These are phyloP conservation scores for Macrocybe sp. DNA, from an alignment of 1,284 basidiomycete species.

Conservation along the genomic window DNA sequence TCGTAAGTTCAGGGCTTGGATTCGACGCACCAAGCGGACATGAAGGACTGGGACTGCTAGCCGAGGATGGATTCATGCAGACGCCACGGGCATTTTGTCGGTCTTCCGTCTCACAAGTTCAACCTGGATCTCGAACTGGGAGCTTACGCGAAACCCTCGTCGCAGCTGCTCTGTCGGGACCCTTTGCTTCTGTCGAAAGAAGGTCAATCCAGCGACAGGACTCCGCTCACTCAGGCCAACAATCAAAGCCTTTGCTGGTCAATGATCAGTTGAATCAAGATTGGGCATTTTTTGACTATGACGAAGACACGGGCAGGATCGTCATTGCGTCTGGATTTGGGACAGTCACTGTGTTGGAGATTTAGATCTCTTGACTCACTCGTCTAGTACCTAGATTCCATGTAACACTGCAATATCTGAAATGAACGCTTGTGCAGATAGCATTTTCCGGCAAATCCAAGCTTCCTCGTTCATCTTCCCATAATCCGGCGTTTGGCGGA, in stretches of 20 bases:
- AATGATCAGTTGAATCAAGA: conserved; percentile 21
- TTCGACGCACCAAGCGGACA: conserved; percentile 4
- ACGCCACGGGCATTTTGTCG: too few relatives aligned
- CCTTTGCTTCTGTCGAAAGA: conserved; percentile 12
- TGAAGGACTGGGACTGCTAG: too few relatives aligned
- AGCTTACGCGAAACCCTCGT: conserved; percentile 37
- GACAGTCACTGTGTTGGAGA: conserved; percentile 35
- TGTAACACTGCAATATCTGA: too few relatives aligned
- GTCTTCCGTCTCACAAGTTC: neutral
- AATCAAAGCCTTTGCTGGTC: conserved; percentile 4
- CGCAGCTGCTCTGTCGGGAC: conserved; percentile 44
- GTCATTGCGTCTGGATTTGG: conserved; percentile 47
- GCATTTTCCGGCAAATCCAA: too few relatives aligned
- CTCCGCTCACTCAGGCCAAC: conserved; percentile 18
- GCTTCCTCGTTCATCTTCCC: conserved; percentile 4
- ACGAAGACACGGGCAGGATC: conserved; percentile 46
- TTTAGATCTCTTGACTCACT: conserved; percentile 17
- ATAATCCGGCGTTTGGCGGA: neutral
- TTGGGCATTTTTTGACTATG: conserved; percentile 56
- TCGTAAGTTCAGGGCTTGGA: conserved; percentile 18
- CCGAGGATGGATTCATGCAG: too few relatives aligned
- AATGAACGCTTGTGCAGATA: too few relatives aligned
- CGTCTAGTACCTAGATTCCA: too few relatives aligned
- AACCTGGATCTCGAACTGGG: conserved; percentile 1
- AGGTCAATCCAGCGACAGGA: conserved; percentile 13